These are phyloP conservation scores for Closterium sp. DNA, from an alignment of 139 green algal genomes.

Conservation along the genomic window DNA sequence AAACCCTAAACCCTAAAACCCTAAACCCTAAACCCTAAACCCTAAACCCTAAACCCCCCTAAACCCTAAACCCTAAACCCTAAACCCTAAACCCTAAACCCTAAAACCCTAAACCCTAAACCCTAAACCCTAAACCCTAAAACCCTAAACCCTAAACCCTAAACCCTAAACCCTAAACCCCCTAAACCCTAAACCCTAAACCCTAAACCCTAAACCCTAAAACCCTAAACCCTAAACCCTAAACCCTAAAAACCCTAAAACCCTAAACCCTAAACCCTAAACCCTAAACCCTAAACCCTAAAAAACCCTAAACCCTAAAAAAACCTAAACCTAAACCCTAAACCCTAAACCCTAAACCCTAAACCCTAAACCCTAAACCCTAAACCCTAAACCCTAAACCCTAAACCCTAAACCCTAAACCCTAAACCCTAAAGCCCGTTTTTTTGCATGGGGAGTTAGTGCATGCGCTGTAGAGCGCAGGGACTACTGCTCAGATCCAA, in stretches of 20 bases:
- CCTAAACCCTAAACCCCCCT: too few species aligned
- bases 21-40: too few species aligned
- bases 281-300: too few species aligned
- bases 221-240: conserved; percentile 14
- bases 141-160: conserved; percentile 14
- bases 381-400: conserved; percentile 16
- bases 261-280: too few species aligned
- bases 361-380: conserved; percentile 16
- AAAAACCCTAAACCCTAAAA: too few species aligned
- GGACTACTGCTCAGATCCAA: too few species aligned
- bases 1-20: too few species aligned
- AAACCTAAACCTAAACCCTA: background rate
- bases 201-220: conserved; percentile 14
- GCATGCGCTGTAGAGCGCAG: too few species aligned
- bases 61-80: too few species aligned
- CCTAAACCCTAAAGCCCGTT: conserved; percentile 11
- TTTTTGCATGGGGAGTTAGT: too few species aligned
- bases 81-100: too few species aligned
- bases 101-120: background rate
- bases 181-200: background rate
- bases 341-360: conserved; percentile 12
- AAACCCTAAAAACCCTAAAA: background rate
- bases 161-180: conserved; percentile 10
- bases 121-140: conserved; percentile 14
- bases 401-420: conserved; percentile 16